Evolutionary conservation across 2,329 filamentous ascomycete species (phyloP).

Genomic region (Epichloe gansuensis): DNA sequence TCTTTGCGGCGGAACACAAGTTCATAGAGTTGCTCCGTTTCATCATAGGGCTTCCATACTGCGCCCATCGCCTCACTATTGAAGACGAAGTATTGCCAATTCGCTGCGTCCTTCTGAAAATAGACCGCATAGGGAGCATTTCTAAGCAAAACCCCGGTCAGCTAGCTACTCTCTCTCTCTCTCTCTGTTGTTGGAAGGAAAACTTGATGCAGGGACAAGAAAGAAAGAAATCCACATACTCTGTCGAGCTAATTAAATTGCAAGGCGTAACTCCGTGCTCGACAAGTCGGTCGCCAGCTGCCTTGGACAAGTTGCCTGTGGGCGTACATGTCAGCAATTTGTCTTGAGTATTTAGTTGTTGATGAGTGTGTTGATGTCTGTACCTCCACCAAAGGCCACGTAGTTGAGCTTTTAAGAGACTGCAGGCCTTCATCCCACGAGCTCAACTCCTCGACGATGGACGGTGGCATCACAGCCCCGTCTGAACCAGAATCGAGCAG

Average conservation of each 20-base stretch:
- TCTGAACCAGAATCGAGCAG: conserved; percentile 17
- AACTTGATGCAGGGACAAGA: background rate
- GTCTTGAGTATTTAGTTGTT: conserved; percentile 2
- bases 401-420: conserved; percentile 21
- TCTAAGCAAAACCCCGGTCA: conserved; percentile 11
- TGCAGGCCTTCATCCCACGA: conserved; percentile 18
- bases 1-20: conserved; percentile 27
- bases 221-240: conserved; percentile 19
- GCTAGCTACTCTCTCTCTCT: background rate
- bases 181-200: background rate
- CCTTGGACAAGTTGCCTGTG: conserved; percentile 24
- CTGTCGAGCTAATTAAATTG: conserved; percentile 30
- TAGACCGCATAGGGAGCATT: conserved; percentile 23
- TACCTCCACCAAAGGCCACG: conserved; percentile 28
- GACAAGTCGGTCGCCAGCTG: conserved; percentile 26
- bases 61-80: conserved; percentile 28
- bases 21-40: conserved; percentile 9
- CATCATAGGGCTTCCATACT: conserved; percentile 22
- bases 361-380: background rate
- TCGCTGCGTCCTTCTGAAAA: conserved; percentile 18
- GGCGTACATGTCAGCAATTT: background rate
- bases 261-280: conserved; percentile 20
- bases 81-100: conserved; percentile 33
- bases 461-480: conserved; percentile 22
- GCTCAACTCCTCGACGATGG: conserved; percentile 31